Percentiles rank a stretch among this genome's conserved stretches.
These are phyloP conservation scores for Solanum chilense DNA, from an alignment of 257 asterid genomes.

Conservation along the genomic window DNA sequence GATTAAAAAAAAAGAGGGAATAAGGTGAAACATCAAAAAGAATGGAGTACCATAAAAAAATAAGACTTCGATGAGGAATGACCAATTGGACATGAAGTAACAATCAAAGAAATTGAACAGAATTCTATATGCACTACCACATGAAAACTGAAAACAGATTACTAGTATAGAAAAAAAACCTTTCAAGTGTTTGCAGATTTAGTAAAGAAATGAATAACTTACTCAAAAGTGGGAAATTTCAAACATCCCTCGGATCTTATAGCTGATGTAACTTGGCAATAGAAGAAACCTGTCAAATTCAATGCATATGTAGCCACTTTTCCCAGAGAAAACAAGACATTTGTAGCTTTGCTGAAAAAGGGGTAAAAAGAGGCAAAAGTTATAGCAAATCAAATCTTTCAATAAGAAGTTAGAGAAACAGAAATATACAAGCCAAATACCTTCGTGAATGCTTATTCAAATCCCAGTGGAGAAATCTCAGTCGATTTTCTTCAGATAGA, in stretches of 20 bases:
- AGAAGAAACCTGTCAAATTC: constrained; percentile 82
- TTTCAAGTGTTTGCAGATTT: background rate
- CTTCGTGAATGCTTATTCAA: constrained; percentile 90
- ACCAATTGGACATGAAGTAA: background rate
- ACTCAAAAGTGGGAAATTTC: constrained; percentile 49
- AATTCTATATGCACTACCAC: background rate
- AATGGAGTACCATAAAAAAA: background rate
- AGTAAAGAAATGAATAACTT: constrained; percentile 24
- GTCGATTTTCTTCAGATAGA: constrained; percentile 70
- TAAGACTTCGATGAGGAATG: background rate
- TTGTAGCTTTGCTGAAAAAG: constrained; percentile 68
- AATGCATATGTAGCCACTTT: constrained; percentile 90
- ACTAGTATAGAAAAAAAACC: background rate
- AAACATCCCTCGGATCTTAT: constrained; percentile 39
- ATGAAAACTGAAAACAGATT: background rate
- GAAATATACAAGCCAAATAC: constrained; percentile 25
- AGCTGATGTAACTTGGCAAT: constrained; percentile 52
- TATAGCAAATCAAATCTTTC: constrained; percentile 8
- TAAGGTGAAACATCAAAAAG: background rate
- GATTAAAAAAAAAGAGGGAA: background rate
- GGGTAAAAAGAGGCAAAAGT: background rate
- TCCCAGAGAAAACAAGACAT: constrained; percentile 75
- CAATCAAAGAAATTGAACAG: background rate
- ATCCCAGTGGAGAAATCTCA: constrained; percentile 95
- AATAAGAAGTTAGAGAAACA: constrained; percentile 1